phyloP scores from a whole-genome alignment of 352 stramenopile genomes.

The Phytophthora melonis region DNA sequence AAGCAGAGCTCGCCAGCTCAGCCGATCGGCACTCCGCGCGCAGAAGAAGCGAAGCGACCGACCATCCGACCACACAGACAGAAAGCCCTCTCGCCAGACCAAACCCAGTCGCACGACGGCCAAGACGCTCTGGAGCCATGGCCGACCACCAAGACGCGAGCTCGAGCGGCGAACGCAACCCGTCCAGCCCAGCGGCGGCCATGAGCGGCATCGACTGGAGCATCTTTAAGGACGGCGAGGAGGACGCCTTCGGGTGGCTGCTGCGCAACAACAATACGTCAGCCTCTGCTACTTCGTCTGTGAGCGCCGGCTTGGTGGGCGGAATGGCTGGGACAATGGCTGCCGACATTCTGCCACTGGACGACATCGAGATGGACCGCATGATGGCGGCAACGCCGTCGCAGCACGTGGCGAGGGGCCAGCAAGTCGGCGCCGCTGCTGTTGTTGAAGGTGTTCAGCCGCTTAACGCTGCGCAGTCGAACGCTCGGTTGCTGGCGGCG shows the following conservation, averaged over 20 bases:
- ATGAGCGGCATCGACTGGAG: slow-evolving; percentile 74
- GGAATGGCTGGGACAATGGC: background rate
- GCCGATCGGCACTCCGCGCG: background rate
- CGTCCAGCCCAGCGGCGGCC: slow-evolving; percentile 20
- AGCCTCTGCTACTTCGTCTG: background rate
- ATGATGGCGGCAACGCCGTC: slow-evolving; percentile 24
- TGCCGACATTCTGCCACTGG: slow-evolving; percentile 44
- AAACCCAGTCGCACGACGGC: background rate
- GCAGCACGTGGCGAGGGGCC: slow-evolving; percentile 12
- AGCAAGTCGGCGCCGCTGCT: background rate
- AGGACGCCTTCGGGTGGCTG: slow-evolving; percentile 69
- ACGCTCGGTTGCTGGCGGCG: slow-evolving; percentile 24
- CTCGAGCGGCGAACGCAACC: slow-evolving; percentile 11
- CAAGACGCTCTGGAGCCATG: slow-evolving; percentile 12
- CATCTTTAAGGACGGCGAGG: slow-evolving; percentile 73
- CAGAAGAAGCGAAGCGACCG: background rate
- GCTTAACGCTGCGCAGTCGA: slow-evolving; percentile 11
- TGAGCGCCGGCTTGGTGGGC: background rate
- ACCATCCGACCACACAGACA: background rate
- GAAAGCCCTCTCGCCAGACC: background rate
- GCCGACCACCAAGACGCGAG: slow-evolving; percentile 24
- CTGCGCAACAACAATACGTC: slow-evolving; percentile 44
- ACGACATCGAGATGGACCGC: slow-evolving; percentile 51
- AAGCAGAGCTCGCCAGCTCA: slow-evolving; percentile 8
- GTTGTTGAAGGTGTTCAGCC: background rate